Evolutionary conservation across 257 asterid species (phyloP).

Genomic region (Solanum lignicaule): DNA sequence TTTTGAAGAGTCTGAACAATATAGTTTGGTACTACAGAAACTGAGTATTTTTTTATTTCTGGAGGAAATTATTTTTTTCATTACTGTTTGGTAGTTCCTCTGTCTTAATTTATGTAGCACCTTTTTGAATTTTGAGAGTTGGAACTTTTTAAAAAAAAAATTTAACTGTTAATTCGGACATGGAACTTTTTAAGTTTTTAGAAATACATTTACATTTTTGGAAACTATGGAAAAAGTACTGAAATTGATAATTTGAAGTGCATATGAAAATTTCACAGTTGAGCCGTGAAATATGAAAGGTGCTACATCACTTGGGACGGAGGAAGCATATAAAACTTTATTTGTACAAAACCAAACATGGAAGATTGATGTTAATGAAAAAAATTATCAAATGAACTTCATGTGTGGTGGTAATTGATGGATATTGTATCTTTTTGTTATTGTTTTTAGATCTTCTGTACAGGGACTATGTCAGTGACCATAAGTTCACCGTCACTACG

Average conservation of each 20-base stretch:
- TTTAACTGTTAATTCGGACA: background rate
- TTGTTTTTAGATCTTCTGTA: constrained; percentile 12
- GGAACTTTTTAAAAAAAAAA: background rate
- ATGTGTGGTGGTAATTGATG: background rate
- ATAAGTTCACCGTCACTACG: constrained; percentile 11
- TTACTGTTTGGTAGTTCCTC: background rate
- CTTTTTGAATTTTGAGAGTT: background rate
- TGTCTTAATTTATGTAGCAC: background rate
- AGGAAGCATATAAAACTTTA: background rate
- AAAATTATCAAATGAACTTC: background rate
- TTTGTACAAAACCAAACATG: background rate
- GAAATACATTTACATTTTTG: background rate
- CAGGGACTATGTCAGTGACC: constrained; percentile 10
- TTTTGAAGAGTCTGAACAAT: background rate
- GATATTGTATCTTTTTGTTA: background rate
- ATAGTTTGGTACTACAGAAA: background rate
- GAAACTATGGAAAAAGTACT: background rate
- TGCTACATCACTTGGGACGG: background rate
- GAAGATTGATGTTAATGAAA: background rate
- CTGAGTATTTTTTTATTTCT: background rate
- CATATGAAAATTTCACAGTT: background rate
- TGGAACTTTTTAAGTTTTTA: background rate
- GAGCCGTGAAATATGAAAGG: background rate
- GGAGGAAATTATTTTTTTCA: background rate
- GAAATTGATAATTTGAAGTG: background rate